Evolutionary conservation across 169 alveolate species (phyloP).

Genomic region (Eimeria sp.): DNA sequence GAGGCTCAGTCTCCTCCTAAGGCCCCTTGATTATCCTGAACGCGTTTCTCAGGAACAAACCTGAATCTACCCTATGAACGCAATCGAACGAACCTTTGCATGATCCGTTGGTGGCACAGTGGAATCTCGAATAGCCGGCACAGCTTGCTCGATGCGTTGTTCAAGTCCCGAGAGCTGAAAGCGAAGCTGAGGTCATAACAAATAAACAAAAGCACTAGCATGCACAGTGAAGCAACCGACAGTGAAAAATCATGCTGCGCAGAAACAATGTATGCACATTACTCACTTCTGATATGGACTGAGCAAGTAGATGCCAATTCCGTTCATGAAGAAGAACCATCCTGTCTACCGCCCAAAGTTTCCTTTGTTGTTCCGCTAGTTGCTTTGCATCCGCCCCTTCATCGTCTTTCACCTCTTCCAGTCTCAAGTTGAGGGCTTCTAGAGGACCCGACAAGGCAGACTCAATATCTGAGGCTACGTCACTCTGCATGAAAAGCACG

Average conservation of each 20-base stretch:
- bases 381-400: conserved; percentile 60
- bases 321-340: conserved; percentile 61
- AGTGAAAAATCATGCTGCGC: background rate
- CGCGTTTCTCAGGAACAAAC: background rate
- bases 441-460: conserved; percentile 63
- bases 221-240: background rate
- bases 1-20: background rate
- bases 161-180: conserved; percentile 55
- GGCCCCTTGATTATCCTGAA: background rate
- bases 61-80: background rate
- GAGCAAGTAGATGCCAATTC: conserved; percentile 49
- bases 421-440: conserved; percentile 5
- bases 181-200: conserved; percentile 15
- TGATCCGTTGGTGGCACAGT: conserved; percentile 43
- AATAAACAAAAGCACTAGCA: background rate
- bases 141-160: conserved; percentile 42
- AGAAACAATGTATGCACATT: background rate
- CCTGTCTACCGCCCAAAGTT: conserved; percentile 52
- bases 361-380: conserved; percentile 23
- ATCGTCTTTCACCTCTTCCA: background rate
- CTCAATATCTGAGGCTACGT: conserved; percentile 64
- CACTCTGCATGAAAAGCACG: conserved; percentile 5
- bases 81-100: background rate
- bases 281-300: conserved; percentile 60
- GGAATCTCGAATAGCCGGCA: background rate